phyloP scores from a whole-genome alignment of 2,329 filamentous ascomycete species.

The Colletotrichum costaricense region DNA sequence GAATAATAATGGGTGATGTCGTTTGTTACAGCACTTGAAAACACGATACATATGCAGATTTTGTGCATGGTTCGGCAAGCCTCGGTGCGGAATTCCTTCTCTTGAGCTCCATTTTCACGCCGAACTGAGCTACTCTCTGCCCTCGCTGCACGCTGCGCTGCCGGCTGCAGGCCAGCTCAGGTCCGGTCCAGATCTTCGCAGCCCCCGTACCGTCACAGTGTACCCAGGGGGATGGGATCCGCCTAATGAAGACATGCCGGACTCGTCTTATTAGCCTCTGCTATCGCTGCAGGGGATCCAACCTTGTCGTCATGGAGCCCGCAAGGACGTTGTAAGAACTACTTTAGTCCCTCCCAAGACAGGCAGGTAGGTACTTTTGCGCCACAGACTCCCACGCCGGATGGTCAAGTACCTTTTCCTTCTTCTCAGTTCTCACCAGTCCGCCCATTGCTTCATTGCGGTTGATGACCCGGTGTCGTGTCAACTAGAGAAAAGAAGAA shows the following conservation, averaged over 20 bases:
- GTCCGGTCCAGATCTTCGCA: constrained; percentile 35
- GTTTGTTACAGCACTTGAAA: neutral
- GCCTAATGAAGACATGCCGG: constrained; percentile 37
- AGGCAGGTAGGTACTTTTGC: constrained; percentile 35
- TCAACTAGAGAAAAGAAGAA: neutral
- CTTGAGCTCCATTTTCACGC: neutral
- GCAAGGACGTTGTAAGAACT: constrained; percentile 23
- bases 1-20: neutral
- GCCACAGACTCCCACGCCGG: constrained; percentile 10
- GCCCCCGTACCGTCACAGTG: constrained; percentile 32
- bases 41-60: constrained; percentile 8
- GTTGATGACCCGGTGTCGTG: neutral
- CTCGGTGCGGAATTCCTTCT: constrained; percentile 30
- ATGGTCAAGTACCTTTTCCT: constrained; percentile 15
- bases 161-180: constrained; percentile 24
- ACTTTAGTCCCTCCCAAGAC: constrained; percentile 19
- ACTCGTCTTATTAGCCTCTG: constrained; percentile 37
- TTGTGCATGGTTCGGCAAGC: constrained; percentile 21
- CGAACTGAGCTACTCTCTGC: constrained; percentile 2
- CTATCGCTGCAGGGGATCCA: constrained; percentile 33
- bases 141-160: constrained; percentile 24
- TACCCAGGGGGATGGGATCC: constrained; percentile 36
- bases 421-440: neutral
- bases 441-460: constrained; percentile 5
- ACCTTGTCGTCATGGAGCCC: constrained; percentile 24